Evolutionary conservation across 805 yeast genomes (phyloP), one percentile per base, ranked within the genome.

Genomic region (Scheffersomyces ergatensis): DNA sequence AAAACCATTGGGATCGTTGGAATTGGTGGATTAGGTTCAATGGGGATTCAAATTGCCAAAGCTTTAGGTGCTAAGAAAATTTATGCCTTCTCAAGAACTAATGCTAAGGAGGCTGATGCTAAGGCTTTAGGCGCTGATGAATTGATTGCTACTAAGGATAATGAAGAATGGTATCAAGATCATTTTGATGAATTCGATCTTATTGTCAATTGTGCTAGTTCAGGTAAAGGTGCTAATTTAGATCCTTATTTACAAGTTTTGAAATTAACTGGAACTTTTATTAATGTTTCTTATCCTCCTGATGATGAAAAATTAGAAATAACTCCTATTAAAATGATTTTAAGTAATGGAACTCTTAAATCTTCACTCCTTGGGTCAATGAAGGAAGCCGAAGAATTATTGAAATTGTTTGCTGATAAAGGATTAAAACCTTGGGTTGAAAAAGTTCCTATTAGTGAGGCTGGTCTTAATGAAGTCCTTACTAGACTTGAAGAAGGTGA

Each of bases 21-120:
- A 38, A 70, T 82, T 38, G 87, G 87, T 39, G 86, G 86, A 21
- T 69, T 82, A 40, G 86, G 86, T 35, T 82, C 79, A 63, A 68
- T 79, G 68, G 82, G 76, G n/a, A 58, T 81, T 42, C 70, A 75
- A 57, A 76, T 76, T 47, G 80, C 85, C 26, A 66, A 65, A 46
- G 85, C 84, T 5, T 53, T 80, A 45, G 86, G 85, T 31, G 81
- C 83, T 14, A 79, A 77, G 40, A 82, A 78, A 12, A 67, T 68
- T 36, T 21, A 25, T 31, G 79, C 80, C 7, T 54, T 60, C 33
- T 59, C 64, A 20, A 48, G 67, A 42, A 43, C 54, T 37, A 36
- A 48, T 17, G 20, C 51, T 33, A 64, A 63, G 50, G 60, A 58
- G 40, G 58, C 51, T 20, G 56, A 60, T 7, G 58, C 62, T 16